phyloP scores from a whole-genome alignment of 2,329 filamentous ascomycete genomes.

The Fusarium caatingaense region DNA sequence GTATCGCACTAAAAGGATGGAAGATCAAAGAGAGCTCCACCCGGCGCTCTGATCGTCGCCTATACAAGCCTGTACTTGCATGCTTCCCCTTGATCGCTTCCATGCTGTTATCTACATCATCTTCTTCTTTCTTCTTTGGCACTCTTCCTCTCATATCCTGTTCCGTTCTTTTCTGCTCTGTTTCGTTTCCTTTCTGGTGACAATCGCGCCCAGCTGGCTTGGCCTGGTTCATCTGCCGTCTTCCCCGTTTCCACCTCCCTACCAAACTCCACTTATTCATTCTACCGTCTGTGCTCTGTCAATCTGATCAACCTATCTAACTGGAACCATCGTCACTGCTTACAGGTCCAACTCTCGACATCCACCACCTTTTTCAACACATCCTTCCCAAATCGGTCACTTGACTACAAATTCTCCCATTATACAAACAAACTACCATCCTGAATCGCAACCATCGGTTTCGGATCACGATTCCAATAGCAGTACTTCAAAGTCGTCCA shows the following conservation, averaged over 20 bases:
- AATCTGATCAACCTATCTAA: constrained; percentile 36
- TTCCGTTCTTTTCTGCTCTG: background rate
- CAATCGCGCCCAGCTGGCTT: constrained; percentile 27
- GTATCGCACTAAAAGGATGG: constrained; percentile 21
- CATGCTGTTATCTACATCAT: background rate
- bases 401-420: constrained; percentile 76
- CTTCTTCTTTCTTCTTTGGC: background rate
- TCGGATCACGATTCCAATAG: constrained; percentile 43
- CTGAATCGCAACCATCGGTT: constrained; percentile 36
- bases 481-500: constrained; percentile 42
- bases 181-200: constrained; percentile 12
- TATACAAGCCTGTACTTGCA: constrained; percentile 3
- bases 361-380: constrained; percentile 57
- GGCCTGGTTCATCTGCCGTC: constrained; percentile 33
- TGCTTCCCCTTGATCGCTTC: constrained; percentile 7
- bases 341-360: constrained; percentile 46
- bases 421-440: constrained; percentile 67
- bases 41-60: constrained; percentile 8
- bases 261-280: constrained; percentile 31
- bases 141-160: background rate
- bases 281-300: constrained; percentile 34
- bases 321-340: constrained; percentile 40
- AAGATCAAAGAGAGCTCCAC: constrained; percentile 26
- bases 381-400: constrained; percentile 74
- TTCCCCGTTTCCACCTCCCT: constrained; percentile 36